A percentile compares a stretch with the other conserved stretches of the same genome.
Conservation (phyloP, 2,329 filamentous ascomycete species). For the Claviceps fusiformis region DNA sequence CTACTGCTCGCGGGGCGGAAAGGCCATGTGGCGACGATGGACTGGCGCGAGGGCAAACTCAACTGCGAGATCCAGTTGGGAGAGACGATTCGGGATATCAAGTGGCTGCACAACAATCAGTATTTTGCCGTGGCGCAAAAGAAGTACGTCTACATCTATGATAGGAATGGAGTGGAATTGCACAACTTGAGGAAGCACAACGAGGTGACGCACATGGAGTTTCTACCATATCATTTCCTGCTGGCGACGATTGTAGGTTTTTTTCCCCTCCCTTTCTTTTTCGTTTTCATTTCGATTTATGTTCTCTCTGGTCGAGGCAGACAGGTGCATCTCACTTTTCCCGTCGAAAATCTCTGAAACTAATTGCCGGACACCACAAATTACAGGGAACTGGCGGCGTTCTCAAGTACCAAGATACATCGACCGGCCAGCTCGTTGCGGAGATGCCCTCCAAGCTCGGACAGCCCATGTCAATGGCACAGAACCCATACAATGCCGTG, state of each 20-base stretch:
- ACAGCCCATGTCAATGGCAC: slow-evolving; percentile 66
- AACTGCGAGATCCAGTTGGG: slow-evolving; percentile 83
- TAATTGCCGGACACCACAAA: not conserved
- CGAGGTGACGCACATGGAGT: slow-evolving; percentile 88
- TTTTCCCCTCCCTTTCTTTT: not conserved
- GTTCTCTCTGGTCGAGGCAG: not conserved
- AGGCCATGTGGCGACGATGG: slow-evolving; percentile 90
- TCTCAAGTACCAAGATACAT: slow-evolving; percentile 89
- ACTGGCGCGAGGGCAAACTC: slow-evolving; percentile 85
- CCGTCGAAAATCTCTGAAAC: not conserved
- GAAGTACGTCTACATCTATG: slow-evolving; percentile 95
- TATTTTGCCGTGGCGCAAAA: slow-evolving; percentile 93
- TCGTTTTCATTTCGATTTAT: not conserved
- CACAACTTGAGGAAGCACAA: slow-evolving; percentile 83
- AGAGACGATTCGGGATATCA: slow-evolving; percentile 79
- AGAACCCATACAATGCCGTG: slow-evolving; percentile 88
- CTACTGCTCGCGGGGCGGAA: slow-evolving; percentile 78
- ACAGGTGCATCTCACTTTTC: not conserved
- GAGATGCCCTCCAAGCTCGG: slow-evolving; percentile 79
- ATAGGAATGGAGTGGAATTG: slow-evolving; percentile 76
- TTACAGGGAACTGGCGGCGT: slow-evolving; percentile 61
- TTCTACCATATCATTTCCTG: slow-evolving; percentile 90
- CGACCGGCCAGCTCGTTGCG: slow-evolving; percentile 76
- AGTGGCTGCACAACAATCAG: slow-evolving; percentile 91
- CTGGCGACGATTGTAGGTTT: slow-evolving; percentile 64